A percentile compares a stretch with the other conserved stretches of the same genome.
Conservation (phyloP, 1,139 yeast species). For the Kluyveromyces sp. region DNA sequence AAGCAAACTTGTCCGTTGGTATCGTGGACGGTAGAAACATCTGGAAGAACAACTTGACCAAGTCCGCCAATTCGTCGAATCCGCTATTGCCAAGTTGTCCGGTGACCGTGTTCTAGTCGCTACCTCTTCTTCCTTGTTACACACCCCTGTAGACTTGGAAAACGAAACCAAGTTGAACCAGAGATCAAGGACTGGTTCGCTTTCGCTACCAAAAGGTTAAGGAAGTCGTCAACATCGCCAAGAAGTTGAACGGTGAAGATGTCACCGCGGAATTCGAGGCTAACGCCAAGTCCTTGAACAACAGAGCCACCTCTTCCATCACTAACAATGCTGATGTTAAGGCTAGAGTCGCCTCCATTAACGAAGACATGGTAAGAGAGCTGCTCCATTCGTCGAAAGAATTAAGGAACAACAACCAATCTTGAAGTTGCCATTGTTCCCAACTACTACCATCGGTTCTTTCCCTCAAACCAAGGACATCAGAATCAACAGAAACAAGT, state of each 20-base stretch:
- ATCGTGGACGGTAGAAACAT: conserved; percentile 98
- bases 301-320: conserved; percentile 80
- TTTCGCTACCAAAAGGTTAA: conserved; percentile 92
- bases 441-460: conserved; percentile 99
- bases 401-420: conserved; percentile 77
- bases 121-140: conserved; percentile 93
- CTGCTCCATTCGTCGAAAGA: conserved; percentile 79
- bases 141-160: conserved; percentile 94
- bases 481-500: conserved; percentile 97
- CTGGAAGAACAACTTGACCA: conserved; percentile 93
- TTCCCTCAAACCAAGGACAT: conserved; percentile 99
- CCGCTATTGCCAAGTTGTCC: conserved; percentile 81
- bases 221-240: conserved; percentile 88
- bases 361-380: conserved; percentile 77
- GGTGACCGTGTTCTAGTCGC: conserved; percentile 83
- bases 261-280: conserved; percentile 64
- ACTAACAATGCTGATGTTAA: conserved; percentile 90
- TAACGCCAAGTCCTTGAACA: conserved; percentile 77
- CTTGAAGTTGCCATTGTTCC: conserved; percentile 95
- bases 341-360: conserved; percentile 75
- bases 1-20: conserved; percentile 90
- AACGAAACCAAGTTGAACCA: conserved; percentile 84
- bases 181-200: conserved; percentile 97
- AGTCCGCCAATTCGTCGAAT: conserved; percentile 75
- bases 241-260: conserved; percentile 76